These are phyloP conservation scores for Mikania micrantha DNA, from an alignment of 129 eudicot species.

Conservation along the genomic window DNA sequence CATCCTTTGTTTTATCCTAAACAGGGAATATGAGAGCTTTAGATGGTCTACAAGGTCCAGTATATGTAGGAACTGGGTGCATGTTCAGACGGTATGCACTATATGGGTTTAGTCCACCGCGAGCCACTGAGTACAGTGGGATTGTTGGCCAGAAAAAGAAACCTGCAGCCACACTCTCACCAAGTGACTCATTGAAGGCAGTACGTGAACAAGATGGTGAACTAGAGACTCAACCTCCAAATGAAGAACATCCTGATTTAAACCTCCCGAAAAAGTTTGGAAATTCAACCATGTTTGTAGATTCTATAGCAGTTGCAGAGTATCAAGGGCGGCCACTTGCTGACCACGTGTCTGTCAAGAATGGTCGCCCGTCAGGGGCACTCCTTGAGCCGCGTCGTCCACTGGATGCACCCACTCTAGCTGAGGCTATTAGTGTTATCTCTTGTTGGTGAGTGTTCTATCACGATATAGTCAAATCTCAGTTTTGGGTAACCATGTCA, in stretches of 20 bases:
- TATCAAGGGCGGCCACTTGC: conserved; percentile 94
- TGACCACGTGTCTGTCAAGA: conserved; percentile 66
- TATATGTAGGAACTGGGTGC: conserved; percentile 91
- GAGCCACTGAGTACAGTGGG: conserved; percentile 62
- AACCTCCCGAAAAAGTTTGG: conserved; percentile 70
- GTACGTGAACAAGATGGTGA: conserved; percentile 38
- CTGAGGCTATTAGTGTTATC: conserved; percentile 87
- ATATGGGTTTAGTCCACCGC: conserved; percentile 78
- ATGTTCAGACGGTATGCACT: conserved; percentile 86
- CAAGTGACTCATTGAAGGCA: conserved; percentile 22
- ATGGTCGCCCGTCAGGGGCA: conserved; percentile 94
- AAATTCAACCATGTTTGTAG: conserved; percentile 65
- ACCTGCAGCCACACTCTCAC: conserved; percentile 31
- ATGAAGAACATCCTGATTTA: conserved; percentile 67
- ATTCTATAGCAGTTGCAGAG: conserved; percentile 76
- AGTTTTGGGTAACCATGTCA: not conserved
- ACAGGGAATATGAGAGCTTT: conserved; percentile 89
- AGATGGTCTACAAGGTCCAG: conserved; percentile 95
- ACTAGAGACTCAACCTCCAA: conserved; percentile 27
- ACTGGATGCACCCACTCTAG: conserved; percentile 82
- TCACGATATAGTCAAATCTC: not conserved
- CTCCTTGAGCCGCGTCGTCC: conserved; percentile 63
- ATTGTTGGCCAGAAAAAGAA: conserved; percentile 55
- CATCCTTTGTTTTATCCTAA: conserved; percentile 2
- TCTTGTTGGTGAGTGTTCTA: conserved; percentile 63